Evolutionary conservation across 148 eudicot genomes (phyloP).

Genomic region (Talinum fruticosum): DNA sequence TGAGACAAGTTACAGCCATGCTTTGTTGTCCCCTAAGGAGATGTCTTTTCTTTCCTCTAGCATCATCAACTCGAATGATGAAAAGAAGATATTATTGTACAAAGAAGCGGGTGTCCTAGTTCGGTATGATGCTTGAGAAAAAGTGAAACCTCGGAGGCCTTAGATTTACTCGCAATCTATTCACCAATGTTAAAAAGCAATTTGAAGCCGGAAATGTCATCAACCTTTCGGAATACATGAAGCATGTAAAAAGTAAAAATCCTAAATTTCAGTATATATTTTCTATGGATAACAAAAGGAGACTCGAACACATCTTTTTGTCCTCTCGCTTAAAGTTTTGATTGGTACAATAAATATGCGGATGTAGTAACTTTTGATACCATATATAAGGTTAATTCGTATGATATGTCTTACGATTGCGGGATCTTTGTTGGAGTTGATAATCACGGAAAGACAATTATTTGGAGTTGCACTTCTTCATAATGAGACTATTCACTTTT

Average conservation of each 20-base stretch:
- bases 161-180: neutral
- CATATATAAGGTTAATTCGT: neutral
- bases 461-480: neutral
- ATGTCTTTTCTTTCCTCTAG: neutral
- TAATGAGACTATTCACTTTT: neutral
- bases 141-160: neutral
- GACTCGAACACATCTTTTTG: too few species aligned
- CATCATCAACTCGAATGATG: neutral
- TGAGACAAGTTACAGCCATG: neutral
- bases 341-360: neutral
- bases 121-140: neutral
- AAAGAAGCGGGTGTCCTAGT: neutral
- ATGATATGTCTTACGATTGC: neutral
- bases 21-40: neutral
- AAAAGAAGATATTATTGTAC: neutral
- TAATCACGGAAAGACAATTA: neutral
- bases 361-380: neutral
- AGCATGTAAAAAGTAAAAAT: too few species aligned
- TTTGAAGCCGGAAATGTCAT: neutral
- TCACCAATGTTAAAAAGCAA: neutral
- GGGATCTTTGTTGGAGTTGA: neutral
- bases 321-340: too few species aligned
- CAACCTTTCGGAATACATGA: neutral
- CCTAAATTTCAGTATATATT: too few species aligned
- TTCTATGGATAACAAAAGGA: too few species aligned